phyloP scores from a whole-genome alignment of 768 basidiomycete genomes.

The Pleurotus sapidus region DNA sequence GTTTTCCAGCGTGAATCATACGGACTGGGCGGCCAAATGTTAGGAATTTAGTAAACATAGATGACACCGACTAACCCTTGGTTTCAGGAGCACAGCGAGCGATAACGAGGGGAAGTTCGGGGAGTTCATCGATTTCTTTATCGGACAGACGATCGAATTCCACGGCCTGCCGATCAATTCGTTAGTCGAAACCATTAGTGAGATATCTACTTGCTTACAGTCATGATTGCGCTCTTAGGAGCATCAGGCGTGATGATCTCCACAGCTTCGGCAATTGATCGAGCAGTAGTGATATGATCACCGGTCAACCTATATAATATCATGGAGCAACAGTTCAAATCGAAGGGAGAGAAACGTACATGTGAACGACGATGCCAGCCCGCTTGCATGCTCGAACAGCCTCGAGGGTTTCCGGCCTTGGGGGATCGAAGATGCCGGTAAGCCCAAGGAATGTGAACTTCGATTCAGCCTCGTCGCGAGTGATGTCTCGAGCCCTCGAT shows the following conservation, averaged over 20 bases:
- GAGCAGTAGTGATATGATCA: constrained; percentile 50
- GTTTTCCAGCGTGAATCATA: constrained; percentile 59
- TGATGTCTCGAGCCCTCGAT: constrained; percentile 20
- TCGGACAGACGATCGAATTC: constrained; percentile 54
- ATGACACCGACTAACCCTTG: constrained; percentile 26
- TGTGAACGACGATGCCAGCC: constrained; percentile 49
- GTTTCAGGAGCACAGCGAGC: constrained; percentile 56
- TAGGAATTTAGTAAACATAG: not conserved
- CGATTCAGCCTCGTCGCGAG: constrained; percentile 44
- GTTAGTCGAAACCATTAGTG: not conserved
- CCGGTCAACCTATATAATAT: constrained; percentile 45
- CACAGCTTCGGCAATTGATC: constrained; percentile 47
- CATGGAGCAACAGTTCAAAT: not conserved
- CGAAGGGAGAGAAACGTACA: constrained; percentile 17
- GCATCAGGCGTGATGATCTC: constrained; percentile 42
- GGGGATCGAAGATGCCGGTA: constrained; percentile 54
- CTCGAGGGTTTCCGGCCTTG: constrained; percentile 47
- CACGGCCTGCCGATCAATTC: constrained; percentile 20
- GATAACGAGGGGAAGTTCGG: constrained; percentile 55
- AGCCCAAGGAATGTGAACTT: constrained; percentile 50
- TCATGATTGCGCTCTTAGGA: constrained; percentile 35
- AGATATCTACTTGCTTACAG: constrained; percentile 13
- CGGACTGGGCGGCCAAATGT: constrained; percentile 24
- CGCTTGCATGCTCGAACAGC: constrained; percentile 48
- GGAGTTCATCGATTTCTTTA: constrained; percentile 42